A percentile compares a stretch with the other conserved stretches of the same genome.
These are phyloP conservation scores for Gloeostereum incarnatum DNA, from an alignment of 768 basidiomycete species.

Conservation along the genomic window DNA sequence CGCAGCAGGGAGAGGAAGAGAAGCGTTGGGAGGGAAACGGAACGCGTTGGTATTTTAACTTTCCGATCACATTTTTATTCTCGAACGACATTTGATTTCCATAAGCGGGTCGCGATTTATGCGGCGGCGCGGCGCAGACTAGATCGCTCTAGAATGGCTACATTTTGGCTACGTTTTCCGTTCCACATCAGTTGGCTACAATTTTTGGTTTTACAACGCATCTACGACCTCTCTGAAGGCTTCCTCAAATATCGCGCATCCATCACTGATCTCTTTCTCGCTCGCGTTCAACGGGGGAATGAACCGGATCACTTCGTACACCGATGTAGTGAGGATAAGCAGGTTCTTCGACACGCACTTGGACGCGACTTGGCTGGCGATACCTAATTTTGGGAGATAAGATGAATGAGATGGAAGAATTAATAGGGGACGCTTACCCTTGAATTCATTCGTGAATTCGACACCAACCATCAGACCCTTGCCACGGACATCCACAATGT, in stretches of 20 bases:
- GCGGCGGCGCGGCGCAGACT: too few species aligned
- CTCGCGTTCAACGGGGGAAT: conserved; percentile 87
- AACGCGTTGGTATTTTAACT: too few species aligned
- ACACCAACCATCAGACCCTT: conserved; percentile 84
- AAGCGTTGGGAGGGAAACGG: too few species aligned
- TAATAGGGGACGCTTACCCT: conserved; percentile 15
- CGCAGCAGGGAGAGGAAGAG: too few species aligned
- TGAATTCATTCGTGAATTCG: conserved; percentile 47
- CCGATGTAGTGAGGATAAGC: conserved; percentile 81
- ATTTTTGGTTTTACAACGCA: too few species aligned
- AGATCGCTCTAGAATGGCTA: too few species aligned
- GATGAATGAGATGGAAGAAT: neutral
- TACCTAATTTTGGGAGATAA: too few species aligned
- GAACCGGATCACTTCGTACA: conserved; percentile 85
- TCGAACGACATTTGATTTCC: too few species aligned
- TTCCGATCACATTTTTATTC: too few species aligned
- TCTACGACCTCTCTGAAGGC: conserved; percentile 62
- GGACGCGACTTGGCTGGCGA: conserved; percentile 65
- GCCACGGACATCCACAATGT: conserved; percentile 84
- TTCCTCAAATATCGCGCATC: conserved; percentile 54
- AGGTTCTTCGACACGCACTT: conserved; percentile 82
- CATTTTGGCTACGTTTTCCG: too few species aligned
- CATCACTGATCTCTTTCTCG: conserved; percentile 64
- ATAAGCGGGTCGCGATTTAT: too few species aligned
- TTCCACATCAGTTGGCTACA: too few species aligned